Base-by-base conservation (phyloP, 305 asterid genomes). In the Vinca major region DNA sequence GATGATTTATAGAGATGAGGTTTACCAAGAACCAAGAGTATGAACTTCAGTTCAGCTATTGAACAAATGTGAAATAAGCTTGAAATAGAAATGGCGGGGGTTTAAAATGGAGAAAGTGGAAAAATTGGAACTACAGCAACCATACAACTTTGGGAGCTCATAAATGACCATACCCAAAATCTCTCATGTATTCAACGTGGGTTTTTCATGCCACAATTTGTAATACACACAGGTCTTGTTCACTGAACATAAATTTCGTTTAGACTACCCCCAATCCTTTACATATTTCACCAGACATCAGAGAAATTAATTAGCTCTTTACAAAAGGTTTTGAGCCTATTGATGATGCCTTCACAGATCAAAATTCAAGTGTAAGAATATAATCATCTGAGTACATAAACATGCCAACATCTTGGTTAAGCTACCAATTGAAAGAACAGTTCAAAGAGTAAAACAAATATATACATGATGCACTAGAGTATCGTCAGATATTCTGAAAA, bases 381-480 rank as follows among this genome's bases (percentile, higher is more conserved):
- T 41, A 54, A 19, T 16, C 60, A 54, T 19, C 39, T 8, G 60
- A 14, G 11, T 2, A 54, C 54, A 50, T 14, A 17, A 50, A 50
- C 16, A 5, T 7, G 3, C 26, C 21, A 55, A 14, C 39, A 55
- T 9, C 62, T 56, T 0, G 6, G 41, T 56, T 56, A 12, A 26
- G 61, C 61, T 14, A 26, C n/a, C 14, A 56, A 56, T 50, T 50
- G 37, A 11, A 6, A 37, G 16, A 20, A 16, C n/a, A 16, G 44
- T 61, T 37, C 39, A 20, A n/a, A 62, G 36, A 7, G 1, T 5
- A 41, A 49, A 14, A 49, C 43, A 13, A 41, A 14, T 26, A 64
- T 41, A 62, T 65, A 39, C 53, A 19, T 10, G 12, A 10, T 54
- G 52, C 67, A 75, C 69, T 68, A 74, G 48, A 55, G 69, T 21